Evolutionary conservation across 768 basidiomycete species (phyloP).

Genomic region (Pilatotrama ljubarskyi): DNA sequence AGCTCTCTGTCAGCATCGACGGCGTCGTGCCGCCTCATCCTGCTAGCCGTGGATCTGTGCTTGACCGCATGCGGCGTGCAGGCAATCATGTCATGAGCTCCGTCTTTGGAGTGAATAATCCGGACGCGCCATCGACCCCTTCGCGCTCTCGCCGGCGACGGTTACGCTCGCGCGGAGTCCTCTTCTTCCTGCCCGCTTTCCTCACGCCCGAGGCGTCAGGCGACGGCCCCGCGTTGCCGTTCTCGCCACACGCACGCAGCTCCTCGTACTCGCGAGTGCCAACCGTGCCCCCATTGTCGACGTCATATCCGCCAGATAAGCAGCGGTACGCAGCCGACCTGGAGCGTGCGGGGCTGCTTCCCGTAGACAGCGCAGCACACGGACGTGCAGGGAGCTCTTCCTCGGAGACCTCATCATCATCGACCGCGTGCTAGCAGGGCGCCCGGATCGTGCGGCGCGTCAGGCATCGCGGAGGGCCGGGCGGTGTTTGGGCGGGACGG

Average conservation of each 20-base stretch:
- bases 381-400: constrained; percentile 15
- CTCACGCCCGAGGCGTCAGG: constrained; percentile 50
- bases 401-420: constrained; percentile 15
- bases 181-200: constrained; percentile 83
- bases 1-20: constrained; percentile 46
- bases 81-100: constrained; percentile 58
- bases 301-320: constrained; percentile 46
- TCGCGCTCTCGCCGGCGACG: constrained; percentile 45
- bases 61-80: constrained; percentile 56
- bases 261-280: constrained; percentile 28
- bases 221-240: constrained; percentile 25
- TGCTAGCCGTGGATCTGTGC: constrained; percentile 42
- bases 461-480: constrained; percentile 4
- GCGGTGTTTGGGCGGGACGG: background rate
- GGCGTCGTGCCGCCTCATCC: constrained; percentile 40
- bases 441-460: constrained; percentile 7
- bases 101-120: constrained; percentile 41
- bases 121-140: constrained; percentile 46
- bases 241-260: constrained; percentile 23
- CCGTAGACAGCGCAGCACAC: constrained; percentile 2
- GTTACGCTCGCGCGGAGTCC: constrained; percentile 55
- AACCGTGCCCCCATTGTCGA: background rate
- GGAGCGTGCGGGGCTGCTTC: constrained; percentile 33
- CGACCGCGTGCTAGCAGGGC: constrained; percentile 8
- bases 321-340: constrained; percentile 38